Base-by-base conservation (phyloP, 108 stramenopile species). In the Bacterosira constricta region DNA sequence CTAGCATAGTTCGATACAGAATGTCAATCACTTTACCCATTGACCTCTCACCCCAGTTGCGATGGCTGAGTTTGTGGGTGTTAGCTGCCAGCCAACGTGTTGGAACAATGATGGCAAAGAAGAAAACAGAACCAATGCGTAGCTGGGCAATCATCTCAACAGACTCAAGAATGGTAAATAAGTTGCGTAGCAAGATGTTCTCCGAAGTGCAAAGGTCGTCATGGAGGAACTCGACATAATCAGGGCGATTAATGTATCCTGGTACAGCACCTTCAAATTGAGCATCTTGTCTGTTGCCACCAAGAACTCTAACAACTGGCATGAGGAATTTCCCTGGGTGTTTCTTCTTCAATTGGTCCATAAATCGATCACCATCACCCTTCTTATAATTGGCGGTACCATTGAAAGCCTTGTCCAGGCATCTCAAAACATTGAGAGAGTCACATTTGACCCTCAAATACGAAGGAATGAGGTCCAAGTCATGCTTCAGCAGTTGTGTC, bases 181-280 rank as follows among this genome's bases (percentile, higher is more conserved):
- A 20, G 18, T 55, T 55, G n/a, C 2, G 31, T 20, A 17, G 54
- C 54, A 55, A 6, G n/a, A 34, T 34, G 20, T 55, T 55, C n/a
- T 55, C 54, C 5, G 42, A 44, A 1, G 42, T 17, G 17, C 42
- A 44, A 13, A 44, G 5, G 1, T 17, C 8, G 11, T 63, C 63
- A 17, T 63, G 9, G 4, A 45, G 39, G 6, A 63, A 63, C 18
- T 42, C 63, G 1, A 63, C 18, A 8, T 5, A 10, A 4, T 44
- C 26, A 46, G 17, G n/a, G 27, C 32, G 27, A 1, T 27, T 27
- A 46, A 29, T 23, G 37, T 63, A 63, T 4, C 41, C 10, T 2
- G 65, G 65, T 18, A 54, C 10, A 5, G 65, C 65, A 17, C 65
- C 65, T 30, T 66, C 65, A 66, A 66, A 51, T 17, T 29, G 9